Conservation (phyloP, 1,139 yeast species). For the Yamadazyma dushanensis region DNA sequence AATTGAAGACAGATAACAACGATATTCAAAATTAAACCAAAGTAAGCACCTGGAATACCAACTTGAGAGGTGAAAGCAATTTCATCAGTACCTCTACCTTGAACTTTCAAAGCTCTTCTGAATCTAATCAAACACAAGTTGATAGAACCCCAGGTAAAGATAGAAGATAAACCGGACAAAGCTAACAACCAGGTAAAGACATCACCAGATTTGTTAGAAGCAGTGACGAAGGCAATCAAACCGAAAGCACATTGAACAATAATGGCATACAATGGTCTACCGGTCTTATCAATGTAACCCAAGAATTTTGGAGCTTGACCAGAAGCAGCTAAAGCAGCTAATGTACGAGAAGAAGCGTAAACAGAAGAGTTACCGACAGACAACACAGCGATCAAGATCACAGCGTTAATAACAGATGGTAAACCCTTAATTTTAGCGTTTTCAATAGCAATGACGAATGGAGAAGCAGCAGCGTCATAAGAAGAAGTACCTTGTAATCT, state of each 20-base stretch:
- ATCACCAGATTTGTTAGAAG: slow-evolving; percentile 59
- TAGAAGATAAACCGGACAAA: slow-evolving; percentile 77
- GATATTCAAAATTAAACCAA: slow-evolving; percentile 60
- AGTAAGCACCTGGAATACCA: slow-evolving; percentile 69
- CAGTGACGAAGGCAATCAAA: slow-evolving; percentile 64
- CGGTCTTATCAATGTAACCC: slow-evolving; percentile 71
- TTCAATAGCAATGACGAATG: slow-evolving; percentile 47
- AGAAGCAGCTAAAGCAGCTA: slow-evolving; percentile 78
- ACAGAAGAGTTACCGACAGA: slow-evolving; percentile 59
- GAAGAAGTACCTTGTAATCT: slow-evolving; percentile 35
- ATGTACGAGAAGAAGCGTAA: slow-evolving; percentile 76
- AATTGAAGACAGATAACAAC: slow-evolving; percentile 77
- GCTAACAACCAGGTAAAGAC: slow-evolving; percentile 84
- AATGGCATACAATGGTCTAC: slow-evolving; percentile 74
- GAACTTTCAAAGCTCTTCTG: slow-evolving; percentile 66
- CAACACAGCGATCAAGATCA: slow-evolving; percentile 45
- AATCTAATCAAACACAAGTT: slow-evolving; percentile 76
- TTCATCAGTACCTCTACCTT: slow-evolving; percentile 66
- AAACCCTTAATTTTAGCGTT: slow-evolving; percentile 44
- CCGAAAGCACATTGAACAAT: slow-evolving; percentile 59
- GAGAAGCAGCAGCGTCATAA: slow-evolving; percentile 47
- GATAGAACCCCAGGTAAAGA: slow-evolving; percentile 84
- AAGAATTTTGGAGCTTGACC: slow-evolving; percentile 76
- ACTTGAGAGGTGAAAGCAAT: slow-evolving; percentile 67
- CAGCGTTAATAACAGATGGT: slow-evolving; percentile 50